These are phyloP conservation scores for Rhipidocladum racemiflorum DNA, from an alignment of 176 grass and related monocot species.

Conservation along the genomic window DNA sequence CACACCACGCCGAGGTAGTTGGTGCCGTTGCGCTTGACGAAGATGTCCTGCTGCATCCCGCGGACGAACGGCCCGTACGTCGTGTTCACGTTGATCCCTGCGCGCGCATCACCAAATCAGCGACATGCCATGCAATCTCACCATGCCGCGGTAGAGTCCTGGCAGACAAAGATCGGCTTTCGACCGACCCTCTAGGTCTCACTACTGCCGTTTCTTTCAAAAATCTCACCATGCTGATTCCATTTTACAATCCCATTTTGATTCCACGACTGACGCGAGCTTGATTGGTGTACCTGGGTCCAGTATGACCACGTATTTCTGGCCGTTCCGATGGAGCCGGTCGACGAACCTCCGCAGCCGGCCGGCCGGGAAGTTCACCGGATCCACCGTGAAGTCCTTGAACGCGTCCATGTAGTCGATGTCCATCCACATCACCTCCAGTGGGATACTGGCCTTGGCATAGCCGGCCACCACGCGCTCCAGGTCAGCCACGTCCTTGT, in stretches of 20 bases:
- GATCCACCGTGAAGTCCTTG: constrained; percentile 83
- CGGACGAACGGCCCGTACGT: constrained; percentile 58
- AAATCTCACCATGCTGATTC: neutral
- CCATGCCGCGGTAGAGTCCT: too few species aligned
- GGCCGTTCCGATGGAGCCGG: constrained; percentile 60
- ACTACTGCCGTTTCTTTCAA: too few species aligned
- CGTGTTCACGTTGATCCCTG: constrained; percentile 61
- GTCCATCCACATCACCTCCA: constrained; percentile 97
- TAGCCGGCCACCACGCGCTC: constrained; percentile 74
- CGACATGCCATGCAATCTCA: neutral
- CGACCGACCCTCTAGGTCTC: too few species aligned
- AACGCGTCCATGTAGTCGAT: constrained; percentile 91
- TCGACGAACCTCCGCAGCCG: constrained; percentile 57
- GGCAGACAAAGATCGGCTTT: too few species aligned
- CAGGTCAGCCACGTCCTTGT: constrained; percentile 60
- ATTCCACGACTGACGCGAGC: neutral
- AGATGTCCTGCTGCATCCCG: constrained; percentile 57
- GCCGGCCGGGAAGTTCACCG: constrained; percentile 58
- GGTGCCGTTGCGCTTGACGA: constrained; percentile 62
- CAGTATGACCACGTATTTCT: constrained; percentile 81
- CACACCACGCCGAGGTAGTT: constrained; percentile 72
- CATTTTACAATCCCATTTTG: neutral
- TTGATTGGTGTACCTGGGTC: constrained; percentile 55
- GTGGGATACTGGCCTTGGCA: constrained; percentile 63
- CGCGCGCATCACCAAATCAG: neutral